These are phyloP conservation scores for Microdochium bolleyi DNA, from an alignment of 2,329 filamentous ascomycete species.

Conservation along the genomic window DNA sequence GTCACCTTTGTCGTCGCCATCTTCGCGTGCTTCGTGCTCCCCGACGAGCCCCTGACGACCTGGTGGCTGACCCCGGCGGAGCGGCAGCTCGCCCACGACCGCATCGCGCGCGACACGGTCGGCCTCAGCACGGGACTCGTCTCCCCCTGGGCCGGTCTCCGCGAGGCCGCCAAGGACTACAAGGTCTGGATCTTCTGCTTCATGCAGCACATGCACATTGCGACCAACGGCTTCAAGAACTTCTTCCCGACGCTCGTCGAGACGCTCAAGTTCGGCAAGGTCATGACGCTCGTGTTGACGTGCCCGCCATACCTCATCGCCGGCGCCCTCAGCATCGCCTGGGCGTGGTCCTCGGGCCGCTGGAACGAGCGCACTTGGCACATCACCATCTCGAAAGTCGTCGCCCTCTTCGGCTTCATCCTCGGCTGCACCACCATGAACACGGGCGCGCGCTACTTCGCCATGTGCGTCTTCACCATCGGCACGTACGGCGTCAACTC, in stretches of 20 bases:
- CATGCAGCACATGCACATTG: conserved; percentile 37
- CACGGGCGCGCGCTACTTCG: conserved; percentile 17
- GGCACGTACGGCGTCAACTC: conserved; percentile 31
- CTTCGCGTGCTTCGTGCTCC: conserved; percentile 48
- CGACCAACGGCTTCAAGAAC: conserved; percentile 16
- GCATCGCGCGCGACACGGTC: conserved; percentile 3
- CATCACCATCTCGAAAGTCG: conserved; percentile 28
- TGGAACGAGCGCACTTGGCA: conserved; percentile 37
- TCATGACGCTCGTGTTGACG: conserved; percentile 37
- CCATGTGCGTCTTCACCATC: conserved; percentile 29
- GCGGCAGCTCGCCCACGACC: not conserved
- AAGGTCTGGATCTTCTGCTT: conserved; percentile 36
- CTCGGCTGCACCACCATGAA: conserved; percentile 14
- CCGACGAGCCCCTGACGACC: conserved; percentile 22
- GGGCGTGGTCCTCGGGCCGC: conserved; percentile 15
- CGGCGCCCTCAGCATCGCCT: conserved; percentile 25
- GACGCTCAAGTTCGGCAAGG: conserved; percentile 31
- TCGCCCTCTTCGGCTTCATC: conserved; percentile 26
- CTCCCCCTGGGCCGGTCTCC: conserved; percentile 31
- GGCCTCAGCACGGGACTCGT: conserved; percentile 32
- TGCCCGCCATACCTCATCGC: conserved; percentile 32
- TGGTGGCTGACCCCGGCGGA: conserved; percentile 14
- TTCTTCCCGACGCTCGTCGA: conserved; percentile 27
- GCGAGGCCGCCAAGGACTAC: conserved; percentile 29
- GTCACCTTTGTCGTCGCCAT: conserved; percentile 54